These are phyloP conservation scores for Cryphonectria carpinicola DNA, from an alignment of 2,329 filamentous ascomycete species.

Conservation along the genomic window DNA sequence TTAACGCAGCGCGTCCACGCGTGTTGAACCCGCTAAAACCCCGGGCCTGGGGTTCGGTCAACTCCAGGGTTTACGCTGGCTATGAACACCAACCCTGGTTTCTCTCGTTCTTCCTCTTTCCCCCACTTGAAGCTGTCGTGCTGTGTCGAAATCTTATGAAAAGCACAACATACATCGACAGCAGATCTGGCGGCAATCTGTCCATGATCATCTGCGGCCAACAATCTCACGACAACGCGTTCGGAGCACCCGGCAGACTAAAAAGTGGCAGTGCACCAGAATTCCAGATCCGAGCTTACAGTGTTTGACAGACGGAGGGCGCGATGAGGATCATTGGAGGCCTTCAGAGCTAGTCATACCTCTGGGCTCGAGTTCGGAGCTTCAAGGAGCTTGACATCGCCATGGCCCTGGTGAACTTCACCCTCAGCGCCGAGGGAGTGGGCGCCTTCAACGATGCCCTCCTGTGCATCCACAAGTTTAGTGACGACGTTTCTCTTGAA, in stretches of 20 bases:
- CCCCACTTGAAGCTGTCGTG: background rate
- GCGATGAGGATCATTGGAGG: background rate
- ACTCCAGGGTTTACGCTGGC: background rate
- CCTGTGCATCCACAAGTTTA: conserved; percentile 77
- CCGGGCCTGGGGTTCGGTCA: background rate
- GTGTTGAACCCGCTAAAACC: background rate
- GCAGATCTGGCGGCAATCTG: background rate
- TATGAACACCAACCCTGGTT: background rate
- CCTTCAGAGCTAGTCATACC: background rate
- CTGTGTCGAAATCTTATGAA: background rate
- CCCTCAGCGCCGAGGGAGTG: conserved; percentile 73
- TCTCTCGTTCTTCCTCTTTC: background rate
- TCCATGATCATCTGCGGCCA: background rate
- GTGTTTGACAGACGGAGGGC: background rate
- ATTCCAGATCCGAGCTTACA: background rate
- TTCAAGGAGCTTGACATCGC: background rate
- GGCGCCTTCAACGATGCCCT: conserved; percentile 73
- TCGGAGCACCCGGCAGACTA: background rate
- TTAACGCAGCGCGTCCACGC: background rate
- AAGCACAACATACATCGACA: background rate
- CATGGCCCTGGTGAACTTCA: conserved; percentile 71
- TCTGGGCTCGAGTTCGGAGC: background rate
- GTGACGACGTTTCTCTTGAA: conserved; percentile 77
- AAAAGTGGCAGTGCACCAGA: background rate
- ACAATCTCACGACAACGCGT: background rate